Conservation (phyloP, 2,329 filamentous ascomycete species). For the Fonsecaea monophora region DNA sequence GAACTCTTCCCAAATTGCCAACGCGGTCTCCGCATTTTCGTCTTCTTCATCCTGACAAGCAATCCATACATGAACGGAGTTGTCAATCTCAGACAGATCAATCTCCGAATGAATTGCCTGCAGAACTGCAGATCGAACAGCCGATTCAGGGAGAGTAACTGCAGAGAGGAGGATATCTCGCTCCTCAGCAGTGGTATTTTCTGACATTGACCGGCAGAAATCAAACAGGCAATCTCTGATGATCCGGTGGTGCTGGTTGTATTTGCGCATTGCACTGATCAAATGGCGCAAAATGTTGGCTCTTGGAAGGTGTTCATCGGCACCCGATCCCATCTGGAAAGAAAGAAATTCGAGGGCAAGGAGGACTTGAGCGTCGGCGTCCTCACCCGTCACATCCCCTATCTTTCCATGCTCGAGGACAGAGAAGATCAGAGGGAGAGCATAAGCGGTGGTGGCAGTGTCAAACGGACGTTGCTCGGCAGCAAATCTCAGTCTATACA, state of each 20-base stretch:
- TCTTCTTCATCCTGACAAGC: constrained; percentile 88
- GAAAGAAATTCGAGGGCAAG: constrained; percentile 86
- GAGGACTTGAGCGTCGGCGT: constrained; percentile 86
- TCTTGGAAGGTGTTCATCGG: constrained; percentile 77
- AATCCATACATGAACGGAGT: constrained; percentile 91
- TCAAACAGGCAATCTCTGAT: constrained; percentile 92
- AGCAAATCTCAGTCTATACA: constrained; percentile 88
- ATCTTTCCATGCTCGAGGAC: constrained; percentile 82
- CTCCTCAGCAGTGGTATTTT: constrained; percentile 77
- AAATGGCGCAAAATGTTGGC: constrained; percentile 73
- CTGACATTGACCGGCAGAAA: constrained; percentile 80
- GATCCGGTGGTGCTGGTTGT: constrained; percentile 91
- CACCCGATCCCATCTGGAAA: constrained; percentile 83
- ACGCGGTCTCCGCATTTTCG: constrained; percentile 83
- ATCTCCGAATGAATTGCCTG: constrained; percentile 91
- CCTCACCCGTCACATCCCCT: constrained; percentile 69
- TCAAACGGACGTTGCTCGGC: constrained; percentile 96
- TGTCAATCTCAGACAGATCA: constrained; percentile 84
- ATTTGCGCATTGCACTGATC: constrained; percentile 82
- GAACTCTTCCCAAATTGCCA: constrained; percentile 95
- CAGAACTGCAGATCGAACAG: constrained; percentile 82
- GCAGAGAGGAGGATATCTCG: constrained; percentile 78
- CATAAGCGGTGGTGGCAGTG: constrained; percentile 82
- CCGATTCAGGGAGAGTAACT: constrained; percentile 76
- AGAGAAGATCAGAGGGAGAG: constrained; percentile 79